A percentile compares a stretch with the other conserved stretches of the same genome.
Conservation (phyloP, 352 stramenopile species). For the Globisporangium radiosum region DNA sequence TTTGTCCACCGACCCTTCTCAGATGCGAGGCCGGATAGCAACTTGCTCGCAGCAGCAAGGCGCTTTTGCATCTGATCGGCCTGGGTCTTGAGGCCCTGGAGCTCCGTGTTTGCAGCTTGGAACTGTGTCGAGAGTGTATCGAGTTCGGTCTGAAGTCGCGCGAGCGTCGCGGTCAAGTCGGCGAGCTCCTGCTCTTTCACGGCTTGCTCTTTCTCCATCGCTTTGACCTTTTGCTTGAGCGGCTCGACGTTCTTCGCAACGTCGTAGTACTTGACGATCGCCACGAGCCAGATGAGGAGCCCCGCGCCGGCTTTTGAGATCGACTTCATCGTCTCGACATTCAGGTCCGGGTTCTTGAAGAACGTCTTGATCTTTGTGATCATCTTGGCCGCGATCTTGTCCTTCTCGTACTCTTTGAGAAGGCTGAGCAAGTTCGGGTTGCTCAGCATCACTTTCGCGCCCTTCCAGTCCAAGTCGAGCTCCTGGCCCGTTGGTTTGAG, state of each 20-base stretch:
- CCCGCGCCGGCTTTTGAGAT: slow-evolving; percentile 88
- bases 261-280: slow-evolving; percentile 95
- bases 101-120: slow-evolving; percentile 87
- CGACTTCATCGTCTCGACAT: slow-evolving; percentile 94
- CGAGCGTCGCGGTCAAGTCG: slow-evolving; percentile 82
- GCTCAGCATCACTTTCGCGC: slow-evolving; percentile 93
- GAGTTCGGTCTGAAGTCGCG: slow-evolving; percentile 81
- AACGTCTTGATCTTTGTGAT: slow-evolving; percentile 94
- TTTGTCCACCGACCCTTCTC: slow-evolving; percentile 91
- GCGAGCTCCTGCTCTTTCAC: slow-evolving; percentile 86
- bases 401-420: slow-evolving; percentile 95
- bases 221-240: slow-evolving; percentile 87
- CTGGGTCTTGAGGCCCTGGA: slow-evolving; percentile 88
- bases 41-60: slow-evolving; percentile 87
- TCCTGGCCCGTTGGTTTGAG: slow-evolving; percentile 90
- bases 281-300: slow-evolving; percentile 91
- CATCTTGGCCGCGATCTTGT: slow-evolving; percentile 94
- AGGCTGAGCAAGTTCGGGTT: slow-evolving; percentile 88
- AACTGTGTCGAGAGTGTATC: slow-evolving; percentile 90
- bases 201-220: slow-evolving; percentile 91
- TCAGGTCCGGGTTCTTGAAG: slow-evolving; percentile 91
- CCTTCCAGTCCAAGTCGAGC: slow-evolving; percentile 91
- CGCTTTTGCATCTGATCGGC: slow-evolving; percentile 95
- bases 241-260: slow-evolving; percentile 94
- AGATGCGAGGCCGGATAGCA: slow-evolving; percentile 88